Evolutionary conservation across 2,329 filamentous ascomycete genomes (phyloP).

Genomic region (Simplicillium sp.): DNA sequence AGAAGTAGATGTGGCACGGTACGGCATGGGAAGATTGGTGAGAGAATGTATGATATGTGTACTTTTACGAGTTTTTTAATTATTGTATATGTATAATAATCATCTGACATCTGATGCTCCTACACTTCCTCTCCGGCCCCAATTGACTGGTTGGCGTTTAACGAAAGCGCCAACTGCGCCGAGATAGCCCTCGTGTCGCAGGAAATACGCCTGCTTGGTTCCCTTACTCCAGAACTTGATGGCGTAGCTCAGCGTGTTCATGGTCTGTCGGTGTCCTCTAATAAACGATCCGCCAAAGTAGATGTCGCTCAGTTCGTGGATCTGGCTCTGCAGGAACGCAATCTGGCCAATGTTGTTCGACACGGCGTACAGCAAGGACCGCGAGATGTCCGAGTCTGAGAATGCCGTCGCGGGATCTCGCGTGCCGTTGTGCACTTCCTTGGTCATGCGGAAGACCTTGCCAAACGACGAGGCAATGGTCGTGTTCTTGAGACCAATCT

Average conservation of each 20-base stretch:
- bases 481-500: slow-evolving; percentile 91
- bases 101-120: slow-evolving; percentile 35
- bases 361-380: slow-evolving; percentile 87
- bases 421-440: slow-evolving; percentile 56
- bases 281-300: slow-evolving; percentile 98
- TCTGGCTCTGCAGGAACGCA: slow-evolving; percentile 92
- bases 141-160: slow-evolving; percentile 81
- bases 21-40: neutral
- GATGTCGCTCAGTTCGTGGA: slow-evolving; percentile 82
- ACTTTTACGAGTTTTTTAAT: neutral
- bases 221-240: slow-evolving; percentile 98
- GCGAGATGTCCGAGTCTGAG: slow-evolving; percentile 73
- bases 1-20: neutral
- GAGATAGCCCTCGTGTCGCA: slow-evolving; percentile 91
- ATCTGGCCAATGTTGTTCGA: slow-evolving; percentile 99
- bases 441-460: slow-evolving; percentile 91
- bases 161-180: slow-evolving; percentile 91
- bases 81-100: neutral
- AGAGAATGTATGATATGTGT: neutral
- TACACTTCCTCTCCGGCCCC: slow-evolving; percentile 75
- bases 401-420: slow-evolving; percentile 43
- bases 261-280: slow-evolving; percentile 89
- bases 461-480: slow-evolving; percentile 95
- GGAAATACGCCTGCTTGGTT: slow-evolving; percentile 87
- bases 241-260: slow-evolving; percentile 93